phyloP scores from a whole-genome alignment of 345 rosid species.

The Isatis tinctoria region DNA sequence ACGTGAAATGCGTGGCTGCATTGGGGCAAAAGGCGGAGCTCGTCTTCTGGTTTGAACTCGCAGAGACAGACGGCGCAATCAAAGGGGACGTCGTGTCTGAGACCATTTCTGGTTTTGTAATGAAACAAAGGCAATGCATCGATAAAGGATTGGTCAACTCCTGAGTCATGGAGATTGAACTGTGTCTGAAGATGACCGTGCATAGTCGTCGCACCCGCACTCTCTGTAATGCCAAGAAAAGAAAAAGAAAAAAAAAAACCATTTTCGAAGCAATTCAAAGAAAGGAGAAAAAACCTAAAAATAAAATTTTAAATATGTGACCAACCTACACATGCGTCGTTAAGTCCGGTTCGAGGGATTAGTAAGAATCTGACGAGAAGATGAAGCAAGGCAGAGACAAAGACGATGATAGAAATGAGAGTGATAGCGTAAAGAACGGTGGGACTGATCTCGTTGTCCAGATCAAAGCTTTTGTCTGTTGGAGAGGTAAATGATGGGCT shows the following conservation, averaged over 20 bases:
- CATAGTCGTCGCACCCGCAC: constrained; percentile 51
- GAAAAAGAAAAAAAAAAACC: not conserved
- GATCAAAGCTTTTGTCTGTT: constrained; percentile 34
- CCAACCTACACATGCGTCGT: constrained; percentile 36
- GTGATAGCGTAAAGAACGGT: constrained; percentile 51
- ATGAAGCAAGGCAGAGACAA: constrained; percentile 69
- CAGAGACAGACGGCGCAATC: not conserved
- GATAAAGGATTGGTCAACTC: constrained; percentile 73
- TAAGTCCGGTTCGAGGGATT: constrained; percentile 44
- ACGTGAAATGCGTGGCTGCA: not conserved
- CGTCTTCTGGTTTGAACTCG: not conserved
- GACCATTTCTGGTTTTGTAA: not conserved
- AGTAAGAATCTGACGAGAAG: constrained; percentile 57
- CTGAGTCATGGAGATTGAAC: constrained; percentile 69
- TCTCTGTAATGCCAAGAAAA: not conserved
- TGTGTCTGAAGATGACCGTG: constrained; percentile 75
- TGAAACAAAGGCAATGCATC: constrained; percentile 34
- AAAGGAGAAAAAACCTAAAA: not conserved
- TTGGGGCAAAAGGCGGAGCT: not conserved
- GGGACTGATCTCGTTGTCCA: constrained; percentile 57
- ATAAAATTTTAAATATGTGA: not conserved
- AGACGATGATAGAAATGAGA: constrained; percentile 64
- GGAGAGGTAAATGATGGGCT: no score
- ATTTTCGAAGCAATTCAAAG: not conserved
- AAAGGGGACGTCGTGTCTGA: not conserved